A percentile compares a stretch with the other conserved stretches of the same genome.
Evolutionary conservation across 139 green algal species (phyloP).

Genomic region (Tetraselmis chui): DNA sequence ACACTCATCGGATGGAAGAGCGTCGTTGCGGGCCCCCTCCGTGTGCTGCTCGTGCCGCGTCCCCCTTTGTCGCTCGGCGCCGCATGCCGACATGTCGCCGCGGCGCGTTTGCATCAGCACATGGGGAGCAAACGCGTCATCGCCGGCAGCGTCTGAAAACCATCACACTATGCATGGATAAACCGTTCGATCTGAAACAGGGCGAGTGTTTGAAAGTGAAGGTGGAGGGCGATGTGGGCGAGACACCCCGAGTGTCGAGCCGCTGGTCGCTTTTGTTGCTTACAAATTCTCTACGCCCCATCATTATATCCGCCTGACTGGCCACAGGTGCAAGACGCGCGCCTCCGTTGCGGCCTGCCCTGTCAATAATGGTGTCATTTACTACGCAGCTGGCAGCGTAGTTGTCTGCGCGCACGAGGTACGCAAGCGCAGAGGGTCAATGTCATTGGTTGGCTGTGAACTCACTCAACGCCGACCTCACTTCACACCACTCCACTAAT

Average conservation of each 20-base stretch:
- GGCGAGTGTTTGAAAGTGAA: not conserved
- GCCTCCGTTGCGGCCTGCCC: not conserved
- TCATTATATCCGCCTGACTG: not conserved
- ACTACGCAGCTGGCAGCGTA: not conserved
- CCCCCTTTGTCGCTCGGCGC: not conserved
- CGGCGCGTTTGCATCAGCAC: too few relatives aligned
- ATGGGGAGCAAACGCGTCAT: too few relatives aligned
- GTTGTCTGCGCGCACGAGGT: not conserved
- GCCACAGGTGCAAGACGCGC: not conserved
- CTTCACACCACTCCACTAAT: too few relatives aligned
- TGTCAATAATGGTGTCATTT: not conserved
- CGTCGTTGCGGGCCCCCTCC: too few relatives aligned
- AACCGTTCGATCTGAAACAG: not conserved
- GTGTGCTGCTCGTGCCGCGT: too few relatives aligned
- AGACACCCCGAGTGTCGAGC: not conserved
- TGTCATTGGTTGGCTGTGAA: too few relatives aligned
- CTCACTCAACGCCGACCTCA: too few relatives aligned
- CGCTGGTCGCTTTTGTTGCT: too few relatives aligned
- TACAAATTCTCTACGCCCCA: not conserved
- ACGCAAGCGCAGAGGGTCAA: not conserved
- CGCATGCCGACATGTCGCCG: not conserved
- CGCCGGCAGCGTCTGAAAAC: not conserved
- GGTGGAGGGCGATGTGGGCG: not conserved
- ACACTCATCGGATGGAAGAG: too few relatives aligned
- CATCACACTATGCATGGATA: not conserved